Percentiles rank a stretch among this genome's conserved stretches.
phyloP scores from a whole-genome alignment of 2,329 filamentous ascomycete species.

The Apiospora phragmitis region DNA sequence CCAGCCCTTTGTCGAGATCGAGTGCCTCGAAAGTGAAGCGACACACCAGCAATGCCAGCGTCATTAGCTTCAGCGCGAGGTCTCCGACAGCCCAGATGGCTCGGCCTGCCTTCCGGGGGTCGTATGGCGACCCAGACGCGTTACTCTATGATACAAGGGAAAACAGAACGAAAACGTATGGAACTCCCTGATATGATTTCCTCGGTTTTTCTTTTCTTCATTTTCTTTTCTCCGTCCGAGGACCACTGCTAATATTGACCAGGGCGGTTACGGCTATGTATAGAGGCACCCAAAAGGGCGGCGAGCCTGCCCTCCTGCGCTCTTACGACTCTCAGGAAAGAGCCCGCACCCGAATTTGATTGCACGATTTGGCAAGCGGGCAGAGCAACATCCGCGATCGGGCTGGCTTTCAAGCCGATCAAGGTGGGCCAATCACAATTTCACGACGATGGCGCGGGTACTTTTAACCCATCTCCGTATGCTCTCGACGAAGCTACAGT shows the following conservation, averaged over 20 bases:
- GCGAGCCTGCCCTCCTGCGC: constrained; percentile 72
- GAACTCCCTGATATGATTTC: constrained; percentile 19
- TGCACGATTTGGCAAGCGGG: constrained; percentile 98
- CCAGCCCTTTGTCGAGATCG: constrained; percentile 45
- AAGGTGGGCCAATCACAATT: constrained; percentile 92
- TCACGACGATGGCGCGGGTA: constrained; percentile 87
- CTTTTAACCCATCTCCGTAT: constrained; percentile 86
- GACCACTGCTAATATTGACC: constrained; percentile 25
- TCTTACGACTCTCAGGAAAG: constrained; percentile 95
- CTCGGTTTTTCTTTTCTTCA: neutral
- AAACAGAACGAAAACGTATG: constrained; percentile 86
- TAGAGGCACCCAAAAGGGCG: constrained; percentile 72
- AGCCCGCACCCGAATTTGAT: constrained; percentile 86
- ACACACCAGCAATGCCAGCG: constrained; percentile 77
- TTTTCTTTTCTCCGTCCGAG: neutral
- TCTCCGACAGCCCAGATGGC: constrained; percentile 58
- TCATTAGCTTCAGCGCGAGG: constrained; percentile 75
- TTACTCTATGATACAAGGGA: constrained; percentile 85
- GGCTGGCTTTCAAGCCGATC: constrained; percentile 93
- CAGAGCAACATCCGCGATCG: constrained; percentile 88
- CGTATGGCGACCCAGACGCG: constrained; percentile 81
- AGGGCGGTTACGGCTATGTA: constrained; percentile 91
- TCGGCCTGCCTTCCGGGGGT: constrained; percentile 52
- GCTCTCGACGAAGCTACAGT: constrained; percentile 86
- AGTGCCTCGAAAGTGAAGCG: constrained; percentile 51